phyloP scores from a whole-genome alignment of 306 rosid species.

The Potentilla sterilis region DNA sequence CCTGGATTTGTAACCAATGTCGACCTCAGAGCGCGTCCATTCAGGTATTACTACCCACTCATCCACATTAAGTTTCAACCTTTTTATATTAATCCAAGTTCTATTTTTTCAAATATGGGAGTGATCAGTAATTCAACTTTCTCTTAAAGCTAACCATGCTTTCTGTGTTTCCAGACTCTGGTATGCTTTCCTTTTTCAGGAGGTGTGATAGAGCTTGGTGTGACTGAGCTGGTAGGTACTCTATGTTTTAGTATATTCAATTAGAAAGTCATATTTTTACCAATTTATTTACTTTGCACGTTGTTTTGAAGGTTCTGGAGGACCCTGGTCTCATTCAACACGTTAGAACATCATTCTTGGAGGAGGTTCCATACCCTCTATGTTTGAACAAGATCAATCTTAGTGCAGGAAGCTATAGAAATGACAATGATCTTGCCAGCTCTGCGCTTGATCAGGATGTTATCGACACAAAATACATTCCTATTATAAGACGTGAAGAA shows the following conservation, averaged over 20 bases:
- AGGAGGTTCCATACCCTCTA: conserved; percentile 36
- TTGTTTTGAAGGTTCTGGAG: conserved; percentile 57
- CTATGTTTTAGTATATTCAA: conserved; percentile 13
- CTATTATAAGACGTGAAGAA: conserved; percentile 38
- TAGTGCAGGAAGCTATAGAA: conserved; percentile 31
- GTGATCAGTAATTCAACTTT: background rate
- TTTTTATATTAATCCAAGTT: background rate
- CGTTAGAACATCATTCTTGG: conserved; percentile 51
- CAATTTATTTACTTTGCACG: conserved; percentile 9
- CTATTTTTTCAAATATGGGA: background rate
- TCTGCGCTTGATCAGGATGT: conserved; percentile 37
- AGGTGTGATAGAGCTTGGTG: conserved; percentile 80
- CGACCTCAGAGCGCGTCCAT: conserved; percentile 79
- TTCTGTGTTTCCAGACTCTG: conserved; percentile 58
- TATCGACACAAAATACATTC: conserved; percentile 34
- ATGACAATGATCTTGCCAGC: conserved; percentile 30
- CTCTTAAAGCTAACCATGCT: conserved; percentile 1
- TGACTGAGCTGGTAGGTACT: conserved; percentile 61
- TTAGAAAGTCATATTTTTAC: conserved; percentile 6
- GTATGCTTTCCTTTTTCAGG: conserved; percentile 77
- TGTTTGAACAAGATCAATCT: conserved; percentile 26
- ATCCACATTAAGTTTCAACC: background rate
- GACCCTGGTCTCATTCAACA: conserved; percentile 58
- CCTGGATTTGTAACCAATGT: conserved; percentile 20
- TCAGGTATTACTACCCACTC: conserved; percentile 47